Conservation (phyloP, 2,329 filamentous ascomycete genomes). For the Ascochyta fabae region DNA sequence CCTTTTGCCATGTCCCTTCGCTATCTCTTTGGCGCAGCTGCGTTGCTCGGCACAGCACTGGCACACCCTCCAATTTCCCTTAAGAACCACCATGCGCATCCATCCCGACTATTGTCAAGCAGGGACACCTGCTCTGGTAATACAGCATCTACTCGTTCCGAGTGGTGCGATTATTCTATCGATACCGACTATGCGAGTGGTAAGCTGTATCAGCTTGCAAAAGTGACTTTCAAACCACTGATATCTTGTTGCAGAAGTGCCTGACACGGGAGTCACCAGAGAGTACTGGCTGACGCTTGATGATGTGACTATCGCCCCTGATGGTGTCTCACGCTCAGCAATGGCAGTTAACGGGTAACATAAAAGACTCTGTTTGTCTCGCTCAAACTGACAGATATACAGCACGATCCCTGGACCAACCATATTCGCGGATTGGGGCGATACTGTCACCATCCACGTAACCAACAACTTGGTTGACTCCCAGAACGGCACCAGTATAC, state of each 20-base stretch:
- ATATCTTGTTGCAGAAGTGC: constrained; percentile 40
- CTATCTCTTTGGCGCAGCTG: not conserved
- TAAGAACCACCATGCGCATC: not conserved
- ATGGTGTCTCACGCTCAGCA: constrained; percentile 57
- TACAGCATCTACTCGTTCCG: constrained; percentile 35
- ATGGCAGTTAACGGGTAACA: constrained; percentile 48
- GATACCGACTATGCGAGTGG: constrained; percentile 59
- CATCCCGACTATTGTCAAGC: constrained; percentile 6
- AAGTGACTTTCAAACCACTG: not conserved
- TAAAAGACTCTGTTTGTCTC: not conserved
- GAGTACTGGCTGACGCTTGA: constrained; percentile 54
- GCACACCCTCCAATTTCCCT: constrained; percentile 3
- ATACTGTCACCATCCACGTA: constrained; percentile 49
- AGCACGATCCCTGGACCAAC: constrained; percentile 54
- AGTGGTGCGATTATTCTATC: constrained; percentile 58
- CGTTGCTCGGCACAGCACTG: constrained; percentile 1
- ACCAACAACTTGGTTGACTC: constrained; percentile 37
- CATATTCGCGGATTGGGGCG: constrained; percentile 51
- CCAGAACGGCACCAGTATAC: constrained; percentile 40
- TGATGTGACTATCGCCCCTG: constrained; percentile 56
- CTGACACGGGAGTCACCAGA: constrained; percentile 62
- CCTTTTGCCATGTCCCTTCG: constrained; percentile 6
- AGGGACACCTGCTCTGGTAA: constrained; percentile 42
- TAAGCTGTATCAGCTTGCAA: not conserved
- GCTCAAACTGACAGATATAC: not conserved